Evolutionary conservation across 371 early-diverging fungal species (phyloP), one percentile per base, ranked within the genome.

Genomic region (Mortierella sp.): DNA sequence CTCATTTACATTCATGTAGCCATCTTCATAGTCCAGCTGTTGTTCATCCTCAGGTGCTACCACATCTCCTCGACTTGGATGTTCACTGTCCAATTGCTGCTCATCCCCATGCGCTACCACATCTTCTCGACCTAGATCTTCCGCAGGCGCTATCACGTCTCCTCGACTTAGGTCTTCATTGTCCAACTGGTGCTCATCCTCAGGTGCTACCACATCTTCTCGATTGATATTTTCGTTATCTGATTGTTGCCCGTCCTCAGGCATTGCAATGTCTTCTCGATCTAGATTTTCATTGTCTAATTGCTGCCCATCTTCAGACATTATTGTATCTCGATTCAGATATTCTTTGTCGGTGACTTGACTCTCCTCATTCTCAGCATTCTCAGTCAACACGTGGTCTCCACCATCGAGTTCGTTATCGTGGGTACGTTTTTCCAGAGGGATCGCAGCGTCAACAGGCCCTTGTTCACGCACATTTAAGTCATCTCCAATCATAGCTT

Each of bases 1-100:
- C 2, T 77, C 71, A 19, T 68, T 41, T 3, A 70, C 58, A 33
- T 76, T 71, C 63, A 72, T 65, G 24, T 77, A 72, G 1, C 72
- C 77, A 10, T 77, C 78, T 28, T 77, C 74, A 28, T 61, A 58
- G 7, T 72, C 77, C 19, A 45, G 33, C 10, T 58, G 61, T 24
- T 67, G 73, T 2, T 28, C 28, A 28, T 28, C 28, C 28, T 28
- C 28, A 28, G 28, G 28, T 2, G 43, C n/a, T 9, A n/a, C 16
- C 52, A 9, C 6, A 24, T 63, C 63, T 16, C 48, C 38, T 52
- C 52, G 65, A 10, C 22, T 67, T 38, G 52, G 33, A n/a, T 76
- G 69, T 22, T 77, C 72, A 24, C 55, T 50, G 5, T 71, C 77
- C 9, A 32, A 38, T 15, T 58, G 61, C 33, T 67, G 72, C 15